phyloP scores from a whole-genome alignment of 1,284 basidiomycete genomes.

The Ceratobasidium sp. region DNA sequence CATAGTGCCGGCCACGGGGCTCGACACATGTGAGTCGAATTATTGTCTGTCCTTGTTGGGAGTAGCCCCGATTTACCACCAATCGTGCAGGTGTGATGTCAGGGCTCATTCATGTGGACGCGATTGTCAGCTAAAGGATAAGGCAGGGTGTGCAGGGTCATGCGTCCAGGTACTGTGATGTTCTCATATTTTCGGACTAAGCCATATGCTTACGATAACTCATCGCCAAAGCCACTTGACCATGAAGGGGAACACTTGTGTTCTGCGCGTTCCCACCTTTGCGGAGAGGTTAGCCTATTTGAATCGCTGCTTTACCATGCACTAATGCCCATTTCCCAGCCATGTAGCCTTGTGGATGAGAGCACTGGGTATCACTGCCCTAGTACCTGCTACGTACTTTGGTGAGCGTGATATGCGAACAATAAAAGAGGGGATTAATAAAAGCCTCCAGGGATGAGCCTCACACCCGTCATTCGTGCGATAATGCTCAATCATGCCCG shows the following conservation, averaged over 20 bases:
- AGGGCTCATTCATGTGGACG: constrained; percentile 66
- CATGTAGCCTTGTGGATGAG: constrained; percentile 60
- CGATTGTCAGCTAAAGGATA: constrained; percentile 60
- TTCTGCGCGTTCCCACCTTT: constrained; percentile 65
- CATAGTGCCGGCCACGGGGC: constrained; percentile 67
- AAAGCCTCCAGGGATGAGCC: constrained; percentile 59
- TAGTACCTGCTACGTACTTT: constrained; percentile 61
- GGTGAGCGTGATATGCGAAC: constrained; percentile 54
- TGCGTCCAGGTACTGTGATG: constrained; percentile 63
- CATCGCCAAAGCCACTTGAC: constrained; percentile 56
- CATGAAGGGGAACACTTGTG: constrained; percentile 66
- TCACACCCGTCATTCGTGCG: constrained; percentile 65
- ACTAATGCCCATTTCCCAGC: constrained; percentile 54
- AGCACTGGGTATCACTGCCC: constrained; percentile 59
- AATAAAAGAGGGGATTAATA: not conserved
- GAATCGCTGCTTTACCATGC: too few species aligned
- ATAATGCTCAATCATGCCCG: constrained; percentile 64
- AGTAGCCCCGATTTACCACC: not conserved
- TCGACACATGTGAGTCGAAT: constrained; percentile 62
- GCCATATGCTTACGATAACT: not conserved
- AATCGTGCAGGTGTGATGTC: constrained; percentile 61
- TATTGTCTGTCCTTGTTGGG: not conserved
- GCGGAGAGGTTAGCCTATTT: constrained; percentile 61
- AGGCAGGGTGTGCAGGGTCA: constrained; percentile 63
- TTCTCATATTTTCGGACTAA: not conserved